A percentile compares a stretch with the other conserved stretches of the same genome.
Conservation (phyloP, 1,284 basidiomycete species). For the Fomitopsis pinicola region DNA sequence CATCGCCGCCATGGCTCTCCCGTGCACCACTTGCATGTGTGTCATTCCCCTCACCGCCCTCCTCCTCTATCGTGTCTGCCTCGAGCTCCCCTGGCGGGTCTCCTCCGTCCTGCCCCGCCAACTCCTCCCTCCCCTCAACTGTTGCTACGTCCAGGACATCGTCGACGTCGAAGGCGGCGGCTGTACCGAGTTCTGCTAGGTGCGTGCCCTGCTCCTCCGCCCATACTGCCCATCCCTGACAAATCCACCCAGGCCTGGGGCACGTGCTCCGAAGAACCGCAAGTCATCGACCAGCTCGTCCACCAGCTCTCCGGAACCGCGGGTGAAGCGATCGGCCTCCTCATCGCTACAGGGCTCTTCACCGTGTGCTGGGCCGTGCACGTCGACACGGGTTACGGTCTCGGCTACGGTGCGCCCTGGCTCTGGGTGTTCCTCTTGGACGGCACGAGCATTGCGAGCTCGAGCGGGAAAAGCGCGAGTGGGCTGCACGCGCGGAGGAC, state of each 20-base stretch:
- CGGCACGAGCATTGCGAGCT: slow-evolving; percentile 18
- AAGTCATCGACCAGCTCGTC: slow-evolving; percentile 25
- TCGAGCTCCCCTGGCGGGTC: slow-evolving; percentile 24
- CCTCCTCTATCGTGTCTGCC: slow-evolving; percentile 23
- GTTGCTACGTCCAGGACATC: slow-evolving; percentile 29
- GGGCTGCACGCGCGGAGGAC: slow-evolving; percentile 6
- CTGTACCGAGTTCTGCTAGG: slow-evolving; percentile 27
- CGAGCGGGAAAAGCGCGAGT: slow-evolving; percentile 17
- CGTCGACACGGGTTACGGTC: slow-evolving; percentile 26
- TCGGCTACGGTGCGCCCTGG: slow-evolving; percentile 29
- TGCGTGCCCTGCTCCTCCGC: not conserved
- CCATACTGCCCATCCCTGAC: not conserved
- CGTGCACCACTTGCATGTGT: slow-evolving; percentile 23
- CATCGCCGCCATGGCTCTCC: slow-evolving; percentile 29
- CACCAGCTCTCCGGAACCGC: slow-evolving; percentile 19
- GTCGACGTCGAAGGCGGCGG: slow-evolving; percentile 31
- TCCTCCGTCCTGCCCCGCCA: slow-evolving; percentile 27
- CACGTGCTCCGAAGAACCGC: slow-evolving; percentile 27
- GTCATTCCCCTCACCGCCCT: slow-evolving; percentile 24
- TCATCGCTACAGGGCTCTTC: slow-evolving; percentile 22
- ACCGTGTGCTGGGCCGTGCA: slow-evolving; percentile 23
- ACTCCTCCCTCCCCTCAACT: slow-evolving; percentile 26
- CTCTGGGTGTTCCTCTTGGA: slow-evolving; percentile 24
- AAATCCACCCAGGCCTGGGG: slow-evolving; percentile 19
- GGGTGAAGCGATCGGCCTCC: slow-evolving; percentile 24